A percentile compares a stretch with the other conserved stretches of the same genome.
Conservation (phyloP, 495 filamentous ascomycete genomes). For the Saxophila tyrrhenica region DNA sequence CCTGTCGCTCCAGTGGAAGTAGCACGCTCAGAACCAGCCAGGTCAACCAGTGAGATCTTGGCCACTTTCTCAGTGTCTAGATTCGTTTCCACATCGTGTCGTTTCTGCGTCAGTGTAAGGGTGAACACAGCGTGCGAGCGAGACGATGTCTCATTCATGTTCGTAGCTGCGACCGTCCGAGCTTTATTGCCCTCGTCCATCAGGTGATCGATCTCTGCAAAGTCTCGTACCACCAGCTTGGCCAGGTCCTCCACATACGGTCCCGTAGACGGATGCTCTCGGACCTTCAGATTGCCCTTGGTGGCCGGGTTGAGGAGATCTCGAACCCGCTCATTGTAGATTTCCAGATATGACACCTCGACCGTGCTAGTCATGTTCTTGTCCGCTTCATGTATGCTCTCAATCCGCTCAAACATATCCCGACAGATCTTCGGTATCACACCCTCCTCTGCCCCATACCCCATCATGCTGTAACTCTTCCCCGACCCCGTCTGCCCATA, state of each 20-base stretch:
- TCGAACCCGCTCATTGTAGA: constrained; percentile 96
- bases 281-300: constrained; percentile 91
- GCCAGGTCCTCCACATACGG: constrained; percentile 97
- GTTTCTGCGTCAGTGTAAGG: constrained; percentile 85
- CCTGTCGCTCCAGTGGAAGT: constrained; percentile 93
- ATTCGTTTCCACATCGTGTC: constrained; percentile 82
- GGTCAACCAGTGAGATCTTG: constrained; percentile 93
- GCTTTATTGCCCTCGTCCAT: constrained; percentile 99
- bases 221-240: constrained; percentile 93
- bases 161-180: constrained; percentile 93
- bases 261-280: constrained; percentile 94
- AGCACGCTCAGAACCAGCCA: constrained; percentile 94
- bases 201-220: constrained; percentile 87
- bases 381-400: constrained; percentile 56
- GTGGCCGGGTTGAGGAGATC: constrained; percentile 94
- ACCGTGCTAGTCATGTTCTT: constrained; percentile 77
- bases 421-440: constrained; percentile 98
- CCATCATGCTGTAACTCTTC: constrained; percentile 99
- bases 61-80: constrained; percentile 97
- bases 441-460: constrained; percentile 89
- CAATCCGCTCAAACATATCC: constrained; percentile 89
- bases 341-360: constrained; percentile 97
- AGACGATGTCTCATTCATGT: constrained; percentile 99
- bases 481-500: constrained; percentile 98
- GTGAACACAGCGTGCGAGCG: constrained; percentile 98